Conservation (phyloP, 805 yeast genomes). For the Wickerhamiella azymoides region DNA sequence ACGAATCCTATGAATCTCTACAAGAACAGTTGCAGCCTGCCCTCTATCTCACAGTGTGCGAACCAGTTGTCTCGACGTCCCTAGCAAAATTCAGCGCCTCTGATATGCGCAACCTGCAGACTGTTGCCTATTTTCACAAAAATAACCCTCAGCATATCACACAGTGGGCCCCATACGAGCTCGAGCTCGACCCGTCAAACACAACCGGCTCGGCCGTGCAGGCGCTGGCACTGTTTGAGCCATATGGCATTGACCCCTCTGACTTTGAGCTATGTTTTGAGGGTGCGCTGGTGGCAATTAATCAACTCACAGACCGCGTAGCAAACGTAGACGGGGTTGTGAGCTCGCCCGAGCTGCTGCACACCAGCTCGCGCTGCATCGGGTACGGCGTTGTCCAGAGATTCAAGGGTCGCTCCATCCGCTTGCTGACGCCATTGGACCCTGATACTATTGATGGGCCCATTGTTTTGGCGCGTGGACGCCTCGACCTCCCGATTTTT, state of each 20-base stretch:
- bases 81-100: conserved; percentile 14
- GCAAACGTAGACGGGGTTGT: neutral
- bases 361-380: conserved; percentile 24
- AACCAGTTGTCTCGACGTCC: neutral
- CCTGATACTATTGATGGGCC: conserved; percentile 16
- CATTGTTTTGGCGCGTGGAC: conserved; percentile 43
- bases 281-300: conserved; percentile 26
- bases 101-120: conserved; percentile 19
- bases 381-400: conserved; percentile 60
- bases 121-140: conserved; percentile 21
- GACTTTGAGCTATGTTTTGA: conserved; percentile 21
- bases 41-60: neutral
- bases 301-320: conserved; percentile 1
- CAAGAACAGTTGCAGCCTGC: conserved; percentile 14
- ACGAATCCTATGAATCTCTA: conserved; percentile 19
- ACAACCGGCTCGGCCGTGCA: conserved; percentile 21
- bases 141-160: conserved; percentile 22
- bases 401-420: conserved; percentile 34
- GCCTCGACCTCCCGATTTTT: conserved; percentile 49
- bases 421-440: conserved; percentile 38
- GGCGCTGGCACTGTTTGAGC: conserved; percentile 14
- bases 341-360: conserved; percentile 1
- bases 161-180: conserved; percentile 22
- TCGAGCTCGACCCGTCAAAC: conserved; percentile 15
- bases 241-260: conserved; percentile 18